Base-by-base conservation (phyloP, 2,329 filamentous ascomycete genomes). In the Phialocephala sp. region DNA sequence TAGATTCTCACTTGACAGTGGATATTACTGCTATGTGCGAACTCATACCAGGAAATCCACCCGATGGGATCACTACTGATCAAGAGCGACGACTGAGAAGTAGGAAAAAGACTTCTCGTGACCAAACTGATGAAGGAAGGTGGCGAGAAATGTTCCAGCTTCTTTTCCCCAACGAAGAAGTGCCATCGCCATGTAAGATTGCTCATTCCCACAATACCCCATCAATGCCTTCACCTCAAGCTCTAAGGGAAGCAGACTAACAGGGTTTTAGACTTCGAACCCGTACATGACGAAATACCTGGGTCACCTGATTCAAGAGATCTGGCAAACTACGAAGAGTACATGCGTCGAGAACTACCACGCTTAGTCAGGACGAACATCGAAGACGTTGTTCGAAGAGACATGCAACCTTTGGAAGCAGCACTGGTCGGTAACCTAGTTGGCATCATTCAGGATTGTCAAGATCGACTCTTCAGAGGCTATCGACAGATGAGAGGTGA, bases 141-240 rank as follows among this genome's bases (percentile, higher is more conserved):
- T 72, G 71, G 71, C 57, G 41, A 35, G 63, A 68, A 2, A 71
- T 72, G 2, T 72, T 68, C 45, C 54, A 60, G 22, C 6, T 71
- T 5, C 27, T 72, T 11, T 72, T 72, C 43, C 69, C 69, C 5
- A 35, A 60, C 22, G 65, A 63, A 41, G 59, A 58, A 18, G 43
- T 70, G 27, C 69, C 66, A 12, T 65, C 65, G 36, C 71, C 71
- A 8, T 72, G 70, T 72, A 69, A 70, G 68, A 32, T 6, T 8
- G 9, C 37, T 41, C 27, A 18, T 41, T 41, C 37, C 9, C 37
- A 3, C 11, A 12, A 3, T 32, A 4, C 37, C 9, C 37, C 3
- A 41, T 14, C 12, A 12, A 14, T n/a, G n/a, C 4, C 9, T 41
- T 41, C 37, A 41, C 2, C 27, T 6, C 27, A 32, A 8, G 15